Evolutionary conservation across 352 stramenopile genomes (phyloP).

Genomic region (Peronospora destructor): DNA sequence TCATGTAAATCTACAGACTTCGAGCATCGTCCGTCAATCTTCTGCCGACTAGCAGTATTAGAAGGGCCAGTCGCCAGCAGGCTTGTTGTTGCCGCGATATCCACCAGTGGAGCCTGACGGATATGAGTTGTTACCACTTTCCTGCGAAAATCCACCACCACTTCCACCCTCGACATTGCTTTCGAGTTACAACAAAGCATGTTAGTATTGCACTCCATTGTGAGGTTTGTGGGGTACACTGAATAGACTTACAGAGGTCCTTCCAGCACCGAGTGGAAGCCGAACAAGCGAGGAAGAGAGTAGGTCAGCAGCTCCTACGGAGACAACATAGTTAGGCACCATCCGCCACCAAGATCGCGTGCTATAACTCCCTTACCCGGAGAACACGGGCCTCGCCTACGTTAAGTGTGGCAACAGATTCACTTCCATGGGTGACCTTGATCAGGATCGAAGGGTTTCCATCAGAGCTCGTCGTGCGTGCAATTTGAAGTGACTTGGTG

Average conservation of each 20-base stretch:
- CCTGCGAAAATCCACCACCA: conserved; percentile 19
- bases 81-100: conserved; percentile 36
- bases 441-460: conserved; percentile 51
- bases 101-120: conserved; percentile 27
- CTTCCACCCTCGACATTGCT: conserved; percentile 47
- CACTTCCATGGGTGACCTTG: conserved; percentile 43
- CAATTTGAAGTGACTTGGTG: conserved; percentile 45
- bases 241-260: conserved; percentile 46
- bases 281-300: conserved; percentile 66
- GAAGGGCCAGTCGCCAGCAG: conserved; percentile 71
- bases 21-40: conserved; percentile 1
- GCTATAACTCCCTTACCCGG: conserved; percentile 13
- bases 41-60: conserved; percentile 21
- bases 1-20: background rate
- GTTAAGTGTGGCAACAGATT: conserved; percentile 54
- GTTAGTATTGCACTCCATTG: background rate
- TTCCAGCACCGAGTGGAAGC: conserved; percentile 73
- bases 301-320: conserved; percentile 64
- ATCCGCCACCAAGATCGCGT: background rate
- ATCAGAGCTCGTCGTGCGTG: conserved; percentile 33
- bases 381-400: conserved; percentile 61
- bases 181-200: background rate
- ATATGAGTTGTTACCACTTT: conserved; percentile 26
- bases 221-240: background rate
- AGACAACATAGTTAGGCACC: background rate